Evolutionary conservation across 2,329 filamentous ascomycete species (phyloP).

Genomic region (Oidium heveae): DNA sequence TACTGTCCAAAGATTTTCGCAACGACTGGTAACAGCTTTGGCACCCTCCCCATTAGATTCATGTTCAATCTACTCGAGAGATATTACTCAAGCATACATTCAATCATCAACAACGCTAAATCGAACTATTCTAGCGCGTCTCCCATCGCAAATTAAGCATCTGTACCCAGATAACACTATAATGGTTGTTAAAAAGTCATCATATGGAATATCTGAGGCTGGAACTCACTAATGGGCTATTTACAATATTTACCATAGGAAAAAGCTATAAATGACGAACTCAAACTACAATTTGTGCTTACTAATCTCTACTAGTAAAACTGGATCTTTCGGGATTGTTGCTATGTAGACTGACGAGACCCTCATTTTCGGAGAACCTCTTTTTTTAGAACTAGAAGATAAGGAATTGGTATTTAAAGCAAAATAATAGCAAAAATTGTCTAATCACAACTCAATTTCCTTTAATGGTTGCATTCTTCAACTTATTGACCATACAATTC

Average conservation of each 20-base stretch:
- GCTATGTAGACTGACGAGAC: background rate
- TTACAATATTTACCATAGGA: background rate
- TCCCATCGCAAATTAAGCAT: background rate
- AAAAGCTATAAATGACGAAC: background rate
- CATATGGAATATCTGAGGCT: conserved; percentile 1
- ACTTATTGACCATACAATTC: no score
- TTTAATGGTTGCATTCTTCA: no score
- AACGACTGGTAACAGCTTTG: conserved; percentile 1
- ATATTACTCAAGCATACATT: conserved; percentile 1
- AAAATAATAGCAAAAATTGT: no score
- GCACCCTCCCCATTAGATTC: background rate
- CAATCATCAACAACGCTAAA: background rate
- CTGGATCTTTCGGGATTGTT: background rate
- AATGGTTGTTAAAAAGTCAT: background rate
- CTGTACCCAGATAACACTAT: background rate
- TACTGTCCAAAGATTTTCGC: background rate
- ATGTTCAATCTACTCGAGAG: background rate
- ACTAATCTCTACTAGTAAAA: background rate
- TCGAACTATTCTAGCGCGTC: background rate
- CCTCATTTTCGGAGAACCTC: background rate
- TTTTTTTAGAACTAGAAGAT: background rate
- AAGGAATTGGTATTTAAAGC: background rate
- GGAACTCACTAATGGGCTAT: conserved; percentile 1
- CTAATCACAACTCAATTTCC: no score
- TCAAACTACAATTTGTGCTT: conserved; percentile 1